phyloP scores from a whole-genome alignment of 1,284 basidiomycete genomes.

The Macrocystidia cucumis region DNA sequence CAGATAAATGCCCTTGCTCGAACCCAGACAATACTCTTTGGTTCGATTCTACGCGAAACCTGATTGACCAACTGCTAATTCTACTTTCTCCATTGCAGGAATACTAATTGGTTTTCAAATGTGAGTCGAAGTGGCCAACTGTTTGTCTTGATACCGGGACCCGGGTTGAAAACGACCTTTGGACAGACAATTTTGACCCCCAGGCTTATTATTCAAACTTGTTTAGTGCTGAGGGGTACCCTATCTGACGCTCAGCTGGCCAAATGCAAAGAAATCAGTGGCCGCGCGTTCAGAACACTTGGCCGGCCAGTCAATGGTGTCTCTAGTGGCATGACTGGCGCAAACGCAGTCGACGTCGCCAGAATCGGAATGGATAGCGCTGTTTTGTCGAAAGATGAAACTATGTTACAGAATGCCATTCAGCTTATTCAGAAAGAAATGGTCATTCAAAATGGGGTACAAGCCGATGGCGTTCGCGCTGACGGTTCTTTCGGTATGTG shows the following conservation, averaged over 20 bases:
- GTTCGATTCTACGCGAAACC: constrained; percentile 19
- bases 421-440: constrained; percentile 39
- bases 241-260: constrained; percentile 32
- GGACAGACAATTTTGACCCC: constrained; percentile 50
- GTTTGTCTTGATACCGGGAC: not conserved
- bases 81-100: constrained; percentile 29
- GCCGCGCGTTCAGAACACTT: constrained; percentile 32
- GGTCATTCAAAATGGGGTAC: constrained; percentile 29
- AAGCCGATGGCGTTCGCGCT: constrained; percentile 50
- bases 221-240: constrained; percentile 40
- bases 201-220: constrained; percentile 42
- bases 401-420: constrained; percentile 41
- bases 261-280: constrained; percentile 39
- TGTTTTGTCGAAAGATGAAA: constrained; percentile 32
- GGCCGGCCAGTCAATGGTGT: not conserved
- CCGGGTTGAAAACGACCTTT: not conserved
- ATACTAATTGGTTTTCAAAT: constrained; percentile 65
- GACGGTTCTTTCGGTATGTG: constrained; percentile 49
- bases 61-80: not conserved
- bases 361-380: constrained; percentile 47
- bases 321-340: constrained; percentile 38
- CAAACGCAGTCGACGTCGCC: constrained; percentile 54
- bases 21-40: constrained; percentile 29
- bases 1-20: constrained; percentile 39
- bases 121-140: constrained; percentile 17